Conservation (phyloP, 768 basidiomycete genomes). For the Russula vinacea region DNA sequence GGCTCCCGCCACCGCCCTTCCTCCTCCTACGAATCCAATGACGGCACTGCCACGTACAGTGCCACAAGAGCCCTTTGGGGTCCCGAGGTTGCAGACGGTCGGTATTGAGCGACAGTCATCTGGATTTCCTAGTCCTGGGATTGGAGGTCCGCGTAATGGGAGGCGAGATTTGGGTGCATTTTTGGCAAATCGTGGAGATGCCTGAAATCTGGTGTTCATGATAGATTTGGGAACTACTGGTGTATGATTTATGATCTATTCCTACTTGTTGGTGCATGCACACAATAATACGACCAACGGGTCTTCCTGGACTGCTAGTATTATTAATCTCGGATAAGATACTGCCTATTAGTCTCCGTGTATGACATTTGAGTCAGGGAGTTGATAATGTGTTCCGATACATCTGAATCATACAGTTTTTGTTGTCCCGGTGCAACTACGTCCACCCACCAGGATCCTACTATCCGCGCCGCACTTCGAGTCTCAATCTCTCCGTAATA, state of each 20-base stretch:
- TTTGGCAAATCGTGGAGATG: constrained; percentile 23
- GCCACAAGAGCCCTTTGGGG: constrained; percentile 37
- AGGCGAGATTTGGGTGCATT: constrained; percentile 26
- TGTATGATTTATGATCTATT: background rate
- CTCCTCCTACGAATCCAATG: background rate
- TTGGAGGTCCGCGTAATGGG: constrained; percentile 20
- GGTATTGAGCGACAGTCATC: constrained; percentile 16
- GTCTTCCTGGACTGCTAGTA: background rate
- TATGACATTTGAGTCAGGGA: background rate
- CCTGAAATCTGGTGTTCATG: background rate
- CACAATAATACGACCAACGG: background rate
- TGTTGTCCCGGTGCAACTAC: background rate
- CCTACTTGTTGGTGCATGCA: constrained; percentile 3
- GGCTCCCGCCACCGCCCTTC: constrained; percentile 32
- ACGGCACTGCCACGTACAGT: constrained; percentile 33
- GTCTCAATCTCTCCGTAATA: too few species aligned
- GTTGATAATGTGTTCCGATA: too few species aligned
- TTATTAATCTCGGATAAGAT: background rate
- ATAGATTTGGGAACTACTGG: background rate
- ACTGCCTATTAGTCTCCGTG: background rate
- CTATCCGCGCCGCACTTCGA: background rate
- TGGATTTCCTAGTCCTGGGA: constrained; percentile 25
- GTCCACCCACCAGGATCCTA: background rate
- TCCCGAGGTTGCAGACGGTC: constrained; percentile 8
- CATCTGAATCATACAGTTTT: background rate